These are phyloP conservation scores for Penicillium fuscoglaucum DNA, from an alignment of 2,329 filamentous ascomycete species.

Conservation along the genomic window DNA sequence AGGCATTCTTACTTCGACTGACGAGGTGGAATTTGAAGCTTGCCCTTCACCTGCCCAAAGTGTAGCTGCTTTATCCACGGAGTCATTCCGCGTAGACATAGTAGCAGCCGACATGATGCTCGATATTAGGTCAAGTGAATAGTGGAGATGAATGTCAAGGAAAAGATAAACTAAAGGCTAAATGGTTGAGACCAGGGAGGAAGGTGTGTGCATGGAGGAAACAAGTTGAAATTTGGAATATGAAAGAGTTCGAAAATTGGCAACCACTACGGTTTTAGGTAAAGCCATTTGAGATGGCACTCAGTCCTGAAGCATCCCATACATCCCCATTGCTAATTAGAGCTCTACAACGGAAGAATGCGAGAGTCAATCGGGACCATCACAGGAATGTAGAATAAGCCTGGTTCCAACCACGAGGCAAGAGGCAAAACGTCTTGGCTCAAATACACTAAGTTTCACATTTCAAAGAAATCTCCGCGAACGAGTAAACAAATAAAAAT, in stretches of 20 bases:
- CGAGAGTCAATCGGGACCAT: slow-evolving; percentile 21
- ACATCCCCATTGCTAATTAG: slow-evolving; percentile 10
- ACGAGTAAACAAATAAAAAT: slow-evolving; percentile 14
- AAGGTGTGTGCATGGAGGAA: background rate
- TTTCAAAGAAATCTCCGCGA: slow-evolving; percentile 7
- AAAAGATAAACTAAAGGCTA: background rate
- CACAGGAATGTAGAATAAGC: slow-evolving; percentile 21
- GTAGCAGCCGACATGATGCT: slow-evolving; percentile 13
- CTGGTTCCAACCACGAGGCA: slow-evolving; percentile 23
- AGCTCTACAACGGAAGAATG: slow-evolving; percentile 21
- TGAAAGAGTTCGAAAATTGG: background rate
- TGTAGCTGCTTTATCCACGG: slow-evolving; percentile 36
- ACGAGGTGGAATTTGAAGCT: slow-evolving; percentile 33
- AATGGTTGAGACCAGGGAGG: background rate
- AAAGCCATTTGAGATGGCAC: background rate
- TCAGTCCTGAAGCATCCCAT: slow-evolving; percentile 6
- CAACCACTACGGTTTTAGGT: background rate
- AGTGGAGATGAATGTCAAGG: background rate
- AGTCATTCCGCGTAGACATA: slow-evolving; percentile 22
- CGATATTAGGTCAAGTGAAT: background rate
- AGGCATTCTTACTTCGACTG: slow-evolving; percentile 38
- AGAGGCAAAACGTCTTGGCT: slow-evolving; percentile 1
- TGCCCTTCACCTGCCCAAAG: slow-evolving; percentile 38
- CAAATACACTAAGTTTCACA: background rate
- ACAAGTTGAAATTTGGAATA: background rate